These are phyloP conservation scores for Arxiozyma telluris DNA, from an alignment of 1,139 yeast species.

Conservation along the genomic window DNA sequence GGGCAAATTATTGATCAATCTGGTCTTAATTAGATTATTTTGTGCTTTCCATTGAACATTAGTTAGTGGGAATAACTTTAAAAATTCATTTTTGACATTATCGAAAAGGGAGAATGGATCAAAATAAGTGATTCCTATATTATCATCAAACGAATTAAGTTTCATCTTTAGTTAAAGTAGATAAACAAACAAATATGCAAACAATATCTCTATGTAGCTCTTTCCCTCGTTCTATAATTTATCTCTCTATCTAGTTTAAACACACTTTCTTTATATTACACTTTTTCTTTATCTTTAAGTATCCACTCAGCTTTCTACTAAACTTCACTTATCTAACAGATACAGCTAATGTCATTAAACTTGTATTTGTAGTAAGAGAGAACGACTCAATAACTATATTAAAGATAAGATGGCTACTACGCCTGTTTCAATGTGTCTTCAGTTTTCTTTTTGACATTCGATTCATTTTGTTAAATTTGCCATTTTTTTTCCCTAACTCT, in stretches of 20 bases:
- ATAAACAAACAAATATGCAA: too few relatives aligned
- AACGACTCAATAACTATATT: too few relatives aligned
- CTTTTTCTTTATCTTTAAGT: too few relatives aligned
- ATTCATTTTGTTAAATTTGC: too few relatives aligned
- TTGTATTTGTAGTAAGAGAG: too few relatives aligned
- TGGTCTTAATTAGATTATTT: constrained; percentile 36
- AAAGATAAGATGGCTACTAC: too few relatives aligned
- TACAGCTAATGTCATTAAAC: too few relatives aligned
- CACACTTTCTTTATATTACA: too few relatives aligned
- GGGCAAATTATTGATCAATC: constrained; percentile 59
- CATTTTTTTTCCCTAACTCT: background rate
- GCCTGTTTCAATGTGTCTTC: background rate
- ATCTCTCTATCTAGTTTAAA: background rate
- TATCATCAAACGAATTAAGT: constrained; percentile 19
- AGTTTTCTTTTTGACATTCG: background rate
- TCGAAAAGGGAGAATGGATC: constrained; percentile 75
- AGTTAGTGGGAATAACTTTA: constrained; percentile 50
- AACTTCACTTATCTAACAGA: too few relatives aligned
- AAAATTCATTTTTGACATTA: constrained; percentile 44
- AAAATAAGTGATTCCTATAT: constrained; percentile 51
- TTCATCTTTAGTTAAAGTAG: background rate
- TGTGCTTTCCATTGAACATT: constrained; percentile 73
- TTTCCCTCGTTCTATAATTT: too few relatives aligned
- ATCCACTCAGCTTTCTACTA: background rate
- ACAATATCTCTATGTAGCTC: background rate